These are phyloP conservation scores for Penicillium expansum DNA, from an alignment of 2,329 filamentous ascomycete species.

Conservation along the genomic window DNA sequence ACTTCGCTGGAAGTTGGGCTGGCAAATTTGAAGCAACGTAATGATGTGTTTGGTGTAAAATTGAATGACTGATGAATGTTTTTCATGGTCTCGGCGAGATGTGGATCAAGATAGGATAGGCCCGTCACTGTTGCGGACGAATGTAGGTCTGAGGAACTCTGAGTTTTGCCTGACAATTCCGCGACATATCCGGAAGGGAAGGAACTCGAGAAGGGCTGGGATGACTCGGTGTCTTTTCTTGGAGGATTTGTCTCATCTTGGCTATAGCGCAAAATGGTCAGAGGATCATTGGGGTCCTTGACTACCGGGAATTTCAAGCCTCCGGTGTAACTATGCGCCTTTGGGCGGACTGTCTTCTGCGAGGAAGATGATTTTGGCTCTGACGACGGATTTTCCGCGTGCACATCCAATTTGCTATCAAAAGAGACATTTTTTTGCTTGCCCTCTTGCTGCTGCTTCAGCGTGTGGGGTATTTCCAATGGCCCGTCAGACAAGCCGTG, in stretches of 20 bases:
- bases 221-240: slow-evolving; percentile 38
- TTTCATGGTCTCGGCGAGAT: slow-evolving; percentile 18
- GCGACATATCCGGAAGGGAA: slow-evolving; percentile 6
- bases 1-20: slow-evolving; percentile 46
- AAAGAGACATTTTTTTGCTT: background rate
- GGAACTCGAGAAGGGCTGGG: slow-evolving; percentile 12
- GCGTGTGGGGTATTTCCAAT: background rate
- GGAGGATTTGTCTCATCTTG: slow-evolving; percentile 58
- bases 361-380: slow-evolving; percentile 26
- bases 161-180: slow-evolving; percentile 5
- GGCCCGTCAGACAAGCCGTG: background rate
- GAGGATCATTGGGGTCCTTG: slow-evolving; percentile 69
- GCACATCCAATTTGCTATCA: slow-evolving; percentile 6
- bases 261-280: slow-evolving; percentile 63
- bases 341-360: slow-evolving; percentile 27
- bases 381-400: slow-evolving; percentile 14
- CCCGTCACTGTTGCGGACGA: slow-evolving; percentile 21
- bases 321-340: slow-evolving; percentile 36
- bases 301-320: slow-evolving; percentile 69
- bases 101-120: slow-evolving; percentile 13
- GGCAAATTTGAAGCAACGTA: slow-evolving; percentile 27
- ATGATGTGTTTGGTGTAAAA: slow-evolving; percentile 20
- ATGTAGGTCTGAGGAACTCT: slow-evolving; percentile 17
- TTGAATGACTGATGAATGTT: slow-evolving; percentile 32
- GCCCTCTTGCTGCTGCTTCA: background rate